Conservation (phyloP, 768 basidiomycete species). For the Collybia sordida region DNA sequence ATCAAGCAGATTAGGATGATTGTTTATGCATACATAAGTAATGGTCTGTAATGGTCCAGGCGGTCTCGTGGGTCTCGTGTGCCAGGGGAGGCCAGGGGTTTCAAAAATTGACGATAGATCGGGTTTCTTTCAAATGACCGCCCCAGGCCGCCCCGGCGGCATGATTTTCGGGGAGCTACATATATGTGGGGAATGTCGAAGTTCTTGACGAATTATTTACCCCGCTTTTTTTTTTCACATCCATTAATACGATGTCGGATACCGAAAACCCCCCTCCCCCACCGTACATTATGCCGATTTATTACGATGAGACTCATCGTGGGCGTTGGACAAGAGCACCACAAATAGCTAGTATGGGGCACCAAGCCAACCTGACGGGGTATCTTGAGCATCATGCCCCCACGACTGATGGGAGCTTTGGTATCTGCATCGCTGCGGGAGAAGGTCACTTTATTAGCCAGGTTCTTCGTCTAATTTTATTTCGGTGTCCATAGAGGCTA, state of each 20-base stretch:
- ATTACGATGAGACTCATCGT: slow-evolving; percentile 10
- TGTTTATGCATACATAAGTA: too few relatives aligned
- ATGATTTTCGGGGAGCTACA: too few relatives aligned
- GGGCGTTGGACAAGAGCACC: not conserved
- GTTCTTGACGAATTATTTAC: not conserved
- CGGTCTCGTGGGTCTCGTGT: too few relatives aligned
- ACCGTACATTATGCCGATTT: not conserved
- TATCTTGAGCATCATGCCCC: slow-evolving; percentile 6
- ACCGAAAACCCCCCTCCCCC: not conserved
- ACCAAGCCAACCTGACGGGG: slow-evolving; percentile 1
- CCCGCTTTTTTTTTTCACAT: too few relatives aligned
- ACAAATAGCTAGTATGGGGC: slow-evolving; percentile 3
- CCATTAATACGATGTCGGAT: too few relatives aligned
- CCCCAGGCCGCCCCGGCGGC: too few relatives aligned
- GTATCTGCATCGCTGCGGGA: slow-evolving; percentile 15
- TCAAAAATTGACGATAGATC: too few relatives aligned
- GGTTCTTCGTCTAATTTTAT: not conserved
- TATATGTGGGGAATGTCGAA: too few relatives aligned
- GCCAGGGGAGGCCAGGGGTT: too few relatives aligned
- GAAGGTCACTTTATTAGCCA: slow-evolving; percentile 12
- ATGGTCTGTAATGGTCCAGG: too few relatives aligned
- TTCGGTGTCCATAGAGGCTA: not conserved
- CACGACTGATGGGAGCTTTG: slow-evolving; percentile 12
- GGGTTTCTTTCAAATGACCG: too few relatives aligned
- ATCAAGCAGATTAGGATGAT: too few relatives aligned